Evolutionary conservation across 768 basidiomycete genomes (phyloP), one percentile per base, ranked within the genome.

Genomic region (Trametes cingulata): DNA sequence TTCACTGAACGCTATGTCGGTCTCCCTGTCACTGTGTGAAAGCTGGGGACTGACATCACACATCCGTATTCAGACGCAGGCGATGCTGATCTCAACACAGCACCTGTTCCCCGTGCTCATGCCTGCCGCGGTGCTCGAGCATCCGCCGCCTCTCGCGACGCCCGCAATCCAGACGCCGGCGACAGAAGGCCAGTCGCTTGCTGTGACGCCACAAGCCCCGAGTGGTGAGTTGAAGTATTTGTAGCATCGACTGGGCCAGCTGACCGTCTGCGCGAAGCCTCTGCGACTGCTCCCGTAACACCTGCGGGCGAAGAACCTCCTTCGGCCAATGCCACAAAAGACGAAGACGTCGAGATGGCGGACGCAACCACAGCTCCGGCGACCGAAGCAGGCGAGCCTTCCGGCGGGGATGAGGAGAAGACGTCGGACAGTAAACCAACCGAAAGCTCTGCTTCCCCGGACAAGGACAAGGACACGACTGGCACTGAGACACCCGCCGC

Each of bases 61-160:
- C 12, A 22, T 13, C 37, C 19, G 2, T 13, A 45, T 52, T 13
- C 66, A 95, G 93, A 94, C 94, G 6, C 83, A 86, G 65, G 93
- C 93, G 0, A 97, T 97, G 94, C 81, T 88, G 10, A 91, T 92
- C 56, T 93, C 93, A 10, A 95, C 93, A 1, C 85, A 90, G 64
- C 93, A 95, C 73, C 77, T 96, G 13, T 73, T 80, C 39, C 80
- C 82, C 1, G 56, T 64, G 10, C 45, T 49, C 2, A 36, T 50
- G 12, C 53, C 65, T 33, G 43, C 52, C 19, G 37, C 43, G 12
- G 6, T 25, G 14, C 27, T 61, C 3, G 65, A 63, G 17, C 61
- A 39, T 10, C 20, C 45, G 3, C 66, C 43, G 22, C 41, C 55
- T 7, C n/a, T 63, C 6, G 42, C 62, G 2, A 54, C 63, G 19